Conservation (phyloP, 768 basidiomycete genomes). For the Mycena galericulata region DNA sequence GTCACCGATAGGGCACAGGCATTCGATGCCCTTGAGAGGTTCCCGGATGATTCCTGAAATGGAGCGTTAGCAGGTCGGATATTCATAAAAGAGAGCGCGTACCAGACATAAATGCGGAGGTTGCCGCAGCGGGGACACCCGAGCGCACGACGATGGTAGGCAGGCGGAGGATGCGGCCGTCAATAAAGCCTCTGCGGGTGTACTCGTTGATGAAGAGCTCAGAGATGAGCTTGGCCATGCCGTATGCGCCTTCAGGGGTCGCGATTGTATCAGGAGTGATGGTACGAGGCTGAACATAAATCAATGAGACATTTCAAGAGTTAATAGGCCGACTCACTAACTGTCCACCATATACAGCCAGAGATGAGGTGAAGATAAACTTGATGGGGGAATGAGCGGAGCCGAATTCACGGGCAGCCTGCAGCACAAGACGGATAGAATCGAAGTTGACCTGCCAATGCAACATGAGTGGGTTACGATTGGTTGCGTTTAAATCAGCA, state of each 20-base stretch:
- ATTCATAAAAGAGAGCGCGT: conserved; percentile 18
- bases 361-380: conserved; percentile 69
- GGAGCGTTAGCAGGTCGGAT: background rate
- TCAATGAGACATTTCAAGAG: background rate
- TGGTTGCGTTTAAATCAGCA: background rate
- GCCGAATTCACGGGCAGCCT: conserved; percentile 49
- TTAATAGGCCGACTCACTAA: conserved; percentile 41
- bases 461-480: conserved; percentile 18
- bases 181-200: conserved; percentile 66
- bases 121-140: conserved; percentile 65
- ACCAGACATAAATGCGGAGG: conserved; percentile 70
- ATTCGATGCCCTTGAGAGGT: conserved; percentile 62
- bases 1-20: conserved; percentile 66
- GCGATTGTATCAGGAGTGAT: conserved; percentile 62
- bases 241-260: conserved; percentile 68
- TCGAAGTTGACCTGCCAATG: conserved; percentile 64
- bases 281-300: conserved; percentile 50
- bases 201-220: conserved; percentile 73
- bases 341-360: conserved; percentile 72
- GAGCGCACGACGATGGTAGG: conserved; percentile 71
- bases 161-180: conserved; percentile 69
- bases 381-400: conserved; percentile 50
- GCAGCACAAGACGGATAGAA: conserved; percentile 60
- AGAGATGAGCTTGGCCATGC: conserved; percentile 65
- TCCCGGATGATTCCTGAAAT: conserved; percentile 64